Evolutionary conservation across 2,329 filamentous ascomycete genomes (phyloP).

Genomic region (Chaetothyriales sp.): DNA sequence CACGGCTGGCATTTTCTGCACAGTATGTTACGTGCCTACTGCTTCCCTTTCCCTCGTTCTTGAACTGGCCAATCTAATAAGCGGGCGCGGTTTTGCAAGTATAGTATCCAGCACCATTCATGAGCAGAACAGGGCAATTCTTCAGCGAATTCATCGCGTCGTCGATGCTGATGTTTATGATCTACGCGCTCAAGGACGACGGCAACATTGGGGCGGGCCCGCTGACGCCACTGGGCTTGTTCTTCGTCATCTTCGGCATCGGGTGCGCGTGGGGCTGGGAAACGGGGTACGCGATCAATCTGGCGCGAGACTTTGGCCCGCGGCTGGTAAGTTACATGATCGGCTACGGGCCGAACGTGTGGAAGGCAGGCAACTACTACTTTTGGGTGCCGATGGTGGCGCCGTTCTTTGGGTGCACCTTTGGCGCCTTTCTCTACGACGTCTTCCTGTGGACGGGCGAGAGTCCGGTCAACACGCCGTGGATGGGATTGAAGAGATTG

Average conservation of each 20-base stretch:
- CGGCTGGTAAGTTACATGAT: slow-evolving; percentile 52
- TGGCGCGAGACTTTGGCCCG: slow-evolving; percentile 59
- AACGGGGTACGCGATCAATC: slow-evolving; percentile 62
- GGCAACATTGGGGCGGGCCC: slow-evolving; percentile 40
- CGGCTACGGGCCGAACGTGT: slow-evolving; percentile 55
- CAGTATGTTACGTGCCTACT: slow-evolving; percentile 18
- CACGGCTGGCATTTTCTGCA: slow-evolving; percentile 59
- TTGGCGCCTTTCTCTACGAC: slow-evolving; percentile 56
- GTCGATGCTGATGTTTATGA: slow-evolving; percentile 55
- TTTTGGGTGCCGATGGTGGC: slow-evolving; percentile 66
- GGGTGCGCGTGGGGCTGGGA: slow-evolving; percentile 63
- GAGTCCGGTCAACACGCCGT: slow-evolving; percentile 55
- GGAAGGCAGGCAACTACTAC: slow-evolving; percentile 54
- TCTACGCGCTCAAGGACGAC: slow-evolving; percentile 50
- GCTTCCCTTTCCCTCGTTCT: background rate
- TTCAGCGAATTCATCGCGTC: slow-evolving; percentile 60
- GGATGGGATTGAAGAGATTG: slow-evolving; percentile 47
- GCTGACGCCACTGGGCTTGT: slow-evolving; percentile 47
- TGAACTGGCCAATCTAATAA: background rate
- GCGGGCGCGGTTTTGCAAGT: too few relatives aligned
- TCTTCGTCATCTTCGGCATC: slow-evolving; percentile 55
- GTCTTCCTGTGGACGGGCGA: slow-evolving; percentile 53
- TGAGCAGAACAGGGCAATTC: slow-evolving; percentile 54
- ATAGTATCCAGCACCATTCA: slow-evolving; percentile 44
- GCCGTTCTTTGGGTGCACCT: slow-evolving; percentile 50